Evolutionary conservation across 2,329 filamentous ascomycete genomes (phyloP).

Genomic region (Venturia carpophila): DNA sequence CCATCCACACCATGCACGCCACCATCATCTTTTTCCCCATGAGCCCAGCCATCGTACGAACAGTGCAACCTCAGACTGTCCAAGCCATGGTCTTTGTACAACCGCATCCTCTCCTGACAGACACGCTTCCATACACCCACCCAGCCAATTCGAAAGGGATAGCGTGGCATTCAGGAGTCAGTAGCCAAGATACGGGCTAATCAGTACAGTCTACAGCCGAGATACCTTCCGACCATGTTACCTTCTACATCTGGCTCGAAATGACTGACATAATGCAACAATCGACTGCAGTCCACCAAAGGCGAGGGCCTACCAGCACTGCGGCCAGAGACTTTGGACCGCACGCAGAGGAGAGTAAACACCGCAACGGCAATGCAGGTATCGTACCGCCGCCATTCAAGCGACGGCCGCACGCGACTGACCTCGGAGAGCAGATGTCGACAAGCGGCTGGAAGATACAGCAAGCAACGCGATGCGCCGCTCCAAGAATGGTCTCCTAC

Average conservation of each 20-base stretch:
- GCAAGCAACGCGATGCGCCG: background rate
- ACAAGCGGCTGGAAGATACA: background rate
- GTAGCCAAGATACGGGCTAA: background rate
- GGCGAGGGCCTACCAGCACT: background rate
- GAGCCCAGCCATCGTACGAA: background rate
- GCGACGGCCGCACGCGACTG: background rate
- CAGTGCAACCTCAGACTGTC: background rate
- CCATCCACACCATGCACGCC: background rate
- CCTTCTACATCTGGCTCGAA: background rate
- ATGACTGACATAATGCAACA: conserved; percentile 5
- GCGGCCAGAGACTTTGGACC: background rate
- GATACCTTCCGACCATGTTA: background rate
- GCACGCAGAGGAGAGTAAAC: background rate
- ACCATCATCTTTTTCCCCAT: background rate
- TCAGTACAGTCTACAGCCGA: background rate
- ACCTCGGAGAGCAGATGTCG: background rate
- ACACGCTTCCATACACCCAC: background rate
- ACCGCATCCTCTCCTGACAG: background rate
- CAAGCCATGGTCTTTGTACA: background rate
- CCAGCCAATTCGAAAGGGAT: background rate
- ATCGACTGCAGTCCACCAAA: background rate
- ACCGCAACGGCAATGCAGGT: conserved; percentile 3
- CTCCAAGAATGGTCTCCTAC: background rate
- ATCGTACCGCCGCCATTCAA: background rate
- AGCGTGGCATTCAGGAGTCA: background rate